Base-by-base conservation (phyloP, 768 basidiomycete genomes). In the Vararia minispora region DNA sequence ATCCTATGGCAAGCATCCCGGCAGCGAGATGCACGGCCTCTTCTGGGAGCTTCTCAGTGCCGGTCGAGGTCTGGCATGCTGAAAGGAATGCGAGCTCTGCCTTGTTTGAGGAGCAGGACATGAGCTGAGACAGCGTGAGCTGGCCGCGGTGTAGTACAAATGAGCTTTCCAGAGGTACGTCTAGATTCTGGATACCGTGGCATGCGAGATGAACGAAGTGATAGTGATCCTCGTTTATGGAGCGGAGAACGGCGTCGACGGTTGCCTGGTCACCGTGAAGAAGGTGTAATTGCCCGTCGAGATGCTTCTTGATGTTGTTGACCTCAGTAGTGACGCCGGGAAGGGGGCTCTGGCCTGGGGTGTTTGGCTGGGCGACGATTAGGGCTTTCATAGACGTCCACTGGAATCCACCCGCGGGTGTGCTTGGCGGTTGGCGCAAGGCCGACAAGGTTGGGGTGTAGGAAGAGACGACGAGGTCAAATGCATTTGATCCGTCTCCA, bases 21-120 rank as follows among this genome's bases (percentile, higher is more conserved):
- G 45, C 45, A 2, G 47, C 46, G 20, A 46, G 45, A 32, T 43
- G 41, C n/a, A 48, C 24, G 9, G 35, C 45, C 26, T 48, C 41
- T 22, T 48, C 47, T 4, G 45, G 26, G 6, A 22, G 24, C 12
- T 17, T 2, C 20, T n/a, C 13, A 6, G 32, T 39, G 30, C 37
- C 41, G 9, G 31, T 41, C 24, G 41, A 37, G 5, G 36, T 41
- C 14, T 46, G 44, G 32, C 41, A 46, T 17, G 38, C 44, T 5
- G 44, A 42, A 9, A 42, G 41, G n/a, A 42, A 34, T 1, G 37
- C 33, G 14, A 45, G 27, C 16, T 45, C 44, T 3, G 44, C 44
- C n/a, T n/a, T n/a, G 46, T 44, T 11, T 21, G 44, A 14, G 40
- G n/a, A n/a, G 46, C 21, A 45, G 26, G 13, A 36, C 40, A 9